Evolutionary conservation across 805 yeast species (phyloP), one percentile per base, ranked within the genome.

Genomic region (Monosporozyma solicola): DNA sequence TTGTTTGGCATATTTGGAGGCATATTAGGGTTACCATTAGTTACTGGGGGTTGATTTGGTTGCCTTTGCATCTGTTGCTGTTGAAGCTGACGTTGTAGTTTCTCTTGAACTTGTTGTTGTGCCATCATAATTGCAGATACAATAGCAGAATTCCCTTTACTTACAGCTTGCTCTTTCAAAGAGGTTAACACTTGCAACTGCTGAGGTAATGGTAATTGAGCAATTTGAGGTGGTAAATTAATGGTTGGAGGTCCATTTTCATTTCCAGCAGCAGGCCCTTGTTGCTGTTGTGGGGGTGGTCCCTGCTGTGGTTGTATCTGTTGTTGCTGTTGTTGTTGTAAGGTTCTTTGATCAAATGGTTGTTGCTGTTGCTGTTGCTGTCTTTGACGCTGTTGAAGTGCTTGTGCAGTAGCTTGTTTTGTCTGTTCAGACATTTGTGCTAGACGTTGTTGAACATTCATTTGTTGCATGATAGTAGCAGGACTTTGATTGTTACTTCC

Each of bases 141-240:
- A 1, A 61, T 62, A 8, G 67, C 59, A 5, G 66, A 67, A 46
- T 67, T 67, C 47, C 66, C 62, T 48, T 60, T 65, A 22, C 65
- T 61, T 11, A 66, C 58, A 10, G 71, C 71, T 51, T 67, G 67
- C 47, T 66, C 68, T 48, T 66, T 66, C 41, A 67, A 55, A n/a
- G 59, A 55, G 24, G 57, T 60, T 25, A 67, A 56, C 3, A 66
- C 68, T 22, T 66, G 69, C 41, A 65, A 63, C 48, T 67, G 71
- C 51, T 60, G 58, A 7, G 64, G 65, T 33, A 65, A 59, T 2
- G 71, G 69, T 27, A 67, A 54, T 49, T 65, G 66, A 3, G 70
- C 69, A 43, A 67, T 65, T 50, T 66, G 70, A 8, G 70, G 69
- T 3, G 71, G 71, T 22, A 67, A 43, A 48, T 61, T 67, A 16